A percentile compares a stretch with the other conserved stretches of the same genome.
These are phyloP conservation scores for Syncephalastrum monosporum DNA, from an alignment of 371 early-diverging fungal species.

Conservation along the genomic window DNA sequence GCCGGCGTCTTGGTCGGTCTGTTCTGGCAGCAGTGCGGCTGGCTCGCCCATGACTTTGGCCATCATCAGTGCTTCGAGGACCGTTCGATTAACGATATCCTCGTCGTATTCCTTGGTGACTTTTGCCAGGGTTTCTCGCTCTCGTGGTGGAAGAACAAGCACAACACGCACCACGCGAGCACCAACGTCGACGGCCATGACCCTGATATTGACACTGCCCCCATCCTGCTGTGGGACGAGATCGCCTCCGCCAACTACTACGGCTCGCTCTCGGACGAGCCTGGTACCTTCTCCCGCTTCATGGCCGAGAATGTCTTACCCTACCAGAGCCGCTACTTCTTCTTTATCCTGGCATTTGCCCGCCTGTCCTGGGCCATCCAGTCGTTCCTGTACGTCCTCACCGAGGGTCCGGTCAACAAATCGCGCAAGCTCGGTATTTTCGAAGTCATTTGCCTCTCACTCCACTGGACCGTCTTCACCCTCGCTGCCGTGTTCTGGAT, in stretches of 20 bases:
- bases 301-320: conserved; percentile 58
- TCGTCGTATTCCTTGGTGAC: conserved; percentile 77
- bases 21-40: conserved; percentile 89
- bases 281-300: conserved; percentile 57
- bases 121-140: conserved; percentile 79
- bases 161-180: conserved; percentile 85
- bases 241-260: conserved; percentile 76
- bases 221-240: conserved; percentile 83
- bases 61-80: conserved; percentile 84
- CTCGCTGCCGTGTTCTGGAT: conserved; percentile 56
- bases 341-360: conserved; percentile 80
- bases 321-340: conserved; percentile 78
- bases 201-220: conserved; percentile 90
- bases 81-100: conserved; percentile 60
- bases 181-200: conserved; percentile 84
- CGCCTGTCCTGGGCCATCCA: conserved; percentile 77
- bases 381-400: conserved; percentile 62
- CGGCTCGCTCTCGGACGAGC: conserved; percentile 50
- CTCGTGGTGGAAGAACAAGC: conserved; percentile 89
- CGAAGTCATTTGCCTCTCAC: conserved; percentile 58
- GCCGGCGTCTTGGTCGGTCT: conserved; percentile 69
- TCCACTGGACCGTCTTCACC: conserved; percentile 76
- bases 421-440: conserved; percentile 47
- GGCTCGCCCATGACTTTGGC: conserved; percentile 86
- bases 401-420: conserved; percentile 54